Evolutionary conservation across 164 flowering plant species (phyloP).

Genomic region (Cinnamomum micranthum): DNA sequence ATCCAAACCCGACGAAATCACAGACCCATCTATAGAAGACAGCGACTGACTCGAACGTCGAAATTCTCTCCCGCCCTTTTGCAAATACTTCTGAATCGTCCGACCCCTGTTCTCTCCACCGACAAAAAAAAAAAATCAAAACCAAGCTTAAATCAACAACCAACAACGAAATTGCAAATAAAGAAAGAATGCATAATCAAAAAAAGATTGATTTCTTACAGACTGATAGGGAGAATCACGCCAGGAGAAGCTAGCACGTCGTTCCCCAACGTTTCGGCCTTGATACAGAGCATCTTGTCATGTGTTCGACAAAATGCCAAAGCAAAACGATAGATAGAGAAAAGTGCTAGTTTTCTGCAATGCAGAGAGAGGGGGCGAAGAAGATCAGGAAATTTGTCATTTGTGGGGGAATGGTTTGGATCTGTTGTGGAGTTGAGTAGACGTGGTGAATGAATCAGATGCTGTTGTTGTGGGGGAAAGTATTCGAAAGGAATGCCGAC

Average conservation of each 20-base stretch:
- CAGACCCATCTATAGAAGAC: slow-evolving; percentile 18
- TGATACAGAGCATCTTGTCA: slow-evolving; percentile 25
- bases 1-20: slow-evolving; percentile 16
- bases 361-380: no score
- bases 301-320: neutral
- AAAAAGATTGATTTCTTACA: slow-evolving; percentile 6
- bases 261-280: slow-evolving; percentile 17
- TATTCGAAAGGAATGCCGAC: no score
- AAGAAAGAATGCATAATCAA: neutral
- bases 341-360: neutral
- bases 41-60: slow-evolving; percentile 12
- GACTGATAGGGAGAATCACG: slow-evolving; percentile 12
- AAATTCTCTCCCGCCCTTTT: slow-evolving; percentile 7
- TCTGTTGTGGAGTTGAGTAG: no score
- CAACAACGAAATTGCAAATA: neutral
- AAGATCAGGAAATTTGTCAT: no score
- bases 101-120: slow-evolving; percentile 12
- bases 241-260: slow-evolving; percentile 11
- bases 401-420: no score
- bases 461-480: no score
- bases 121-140: neutral
- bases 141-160: neutral
- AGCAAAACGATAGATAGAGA: neutral
- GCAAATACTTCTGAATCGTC: slow-evolving; percentile 13
- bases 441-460: no score